Percentiles rank a stretch among this genome's conserved stretches.
These are phyloP conservation scores for Suillus decipiens DNA, from an alignment of 768 basidiomycete species.

Conservation along the genomic window DNA sequence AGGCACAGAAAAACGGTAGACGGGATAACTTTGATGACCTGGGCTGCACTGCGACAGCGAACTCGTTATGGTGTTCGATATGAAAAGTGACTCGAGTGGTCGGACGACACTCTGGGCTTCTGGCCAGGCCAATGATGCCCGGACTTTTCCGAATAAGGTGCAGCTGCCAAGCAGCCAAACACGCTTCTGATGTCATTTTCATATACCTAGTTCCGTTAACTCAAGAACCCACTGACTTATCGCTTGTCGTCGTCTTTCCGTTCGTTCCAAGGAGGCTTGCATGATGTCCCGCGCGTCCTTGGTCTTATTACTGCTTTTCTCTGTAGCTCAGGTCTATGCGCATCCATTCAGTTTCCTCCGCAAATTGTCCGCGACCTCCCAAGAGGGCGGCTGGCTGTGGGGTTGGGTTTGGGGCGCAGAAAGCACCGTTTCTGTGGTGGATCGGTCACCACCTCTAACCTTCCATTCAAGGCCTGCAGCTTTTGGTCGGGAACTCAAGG, in stretches of 20 bases:
- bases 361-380: conserved; percentile 40
- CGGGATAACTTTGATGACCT: not conserved
- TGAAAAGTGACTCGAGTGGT: not conserved
- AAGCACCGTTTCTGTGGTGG: conserved; percentile 74
- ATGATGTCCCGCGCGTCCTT: conserved; percentile 19
- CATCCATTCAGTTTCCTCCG: conserved; percentile 25
- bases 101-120: not conserved
- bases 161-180: not conserved
- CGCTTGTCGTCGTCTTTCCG: conserved; percentile 1
- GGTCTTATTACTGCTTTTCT: conserved; percentile 13
- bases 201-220: conserved; percentile 1
- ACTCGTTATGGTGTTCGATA: not conserved
- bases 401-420: conserved; percentile 71
- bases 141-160: conserved; percentile 23
- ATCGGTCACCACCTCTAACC: conserved; percentile 67
- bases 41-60: not conserved
- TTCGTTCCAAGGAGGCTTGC: conserved; percentile 11
- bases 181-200: conserved; percentile 13
- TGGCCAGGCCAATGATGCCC: not conserved
- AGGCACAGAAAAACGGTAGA: not conserved
- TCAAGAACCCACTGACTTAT: not conserved
- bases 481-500: conserved; percentile 72
- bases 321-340: conserved; percentile 11
- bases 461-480: conserved; percentile 74
- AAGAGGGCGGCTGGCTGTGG: conserved; percentile 57